These are phyloP conservation scores for Dictyostelium capitatum DNA, from an alignment of 78 protist genomes.

Conservation along the genomic window DNA sequence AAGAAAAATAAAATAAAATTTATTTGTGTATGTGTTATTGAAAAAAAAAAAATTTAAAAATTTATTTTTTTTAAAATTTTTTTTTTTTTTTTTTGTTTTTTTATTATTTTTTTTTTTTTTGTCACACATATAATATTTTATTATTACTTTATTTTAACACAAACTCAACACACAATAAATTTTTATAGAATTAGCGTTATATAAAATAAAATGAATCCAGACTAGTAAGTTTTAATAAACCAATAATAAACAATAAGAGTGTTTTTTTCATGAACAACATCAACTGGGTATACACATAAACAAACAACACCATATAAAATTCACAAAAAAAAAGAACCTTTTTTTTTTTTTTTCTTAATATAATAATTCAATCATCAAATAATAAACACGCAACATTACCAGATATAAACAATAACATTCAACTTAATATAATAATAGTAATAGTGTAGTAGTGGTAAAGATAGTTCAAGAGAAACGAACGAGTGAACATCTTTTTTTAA, in stretches of 20 bases:
- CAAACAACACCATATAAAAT: too few species aligned
- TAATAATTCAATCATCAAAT: background rate
- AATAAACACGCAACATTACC: background rate
- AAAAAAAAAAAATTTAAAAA: background rate
- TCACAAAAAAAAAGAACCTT: background rate
- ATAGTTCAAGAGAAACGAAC: too few species aligned
- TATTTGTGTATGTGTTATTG: too few species aligned
- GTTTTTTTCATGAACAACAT: too few species aligned
- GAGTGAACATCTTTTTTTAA: background rate
- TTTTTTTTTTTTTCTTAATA: conserved; percentile 2
- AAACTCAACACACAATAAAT: background rate
- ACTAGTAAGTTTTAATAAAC: conserved; percentile 52
- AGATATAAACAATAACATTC: too few species aligned
- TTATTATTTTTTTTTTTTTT: background rate
- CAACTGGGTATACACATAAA: too few species aligned
- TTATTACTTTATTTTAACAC: background rate
- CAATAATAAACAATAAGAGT: too few species aligned
- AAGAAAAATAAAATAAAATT: too few species aligned
- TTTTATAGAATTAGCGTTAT: conserved; percentile 4
- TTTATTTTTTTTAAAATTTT: background rate
- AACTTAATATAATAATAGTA: too few species aligned
- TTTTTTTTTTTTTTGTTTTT: background rate
- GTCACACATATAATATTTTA: background rate
- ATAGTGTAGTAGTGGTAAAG: too few species aligned
- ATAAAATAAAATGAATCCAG: conserved; percentile 67